Evolutionary conservation across 306 rosid genomes (phyloP).

Genomic region (Pyrus betulifolia): DNA sequence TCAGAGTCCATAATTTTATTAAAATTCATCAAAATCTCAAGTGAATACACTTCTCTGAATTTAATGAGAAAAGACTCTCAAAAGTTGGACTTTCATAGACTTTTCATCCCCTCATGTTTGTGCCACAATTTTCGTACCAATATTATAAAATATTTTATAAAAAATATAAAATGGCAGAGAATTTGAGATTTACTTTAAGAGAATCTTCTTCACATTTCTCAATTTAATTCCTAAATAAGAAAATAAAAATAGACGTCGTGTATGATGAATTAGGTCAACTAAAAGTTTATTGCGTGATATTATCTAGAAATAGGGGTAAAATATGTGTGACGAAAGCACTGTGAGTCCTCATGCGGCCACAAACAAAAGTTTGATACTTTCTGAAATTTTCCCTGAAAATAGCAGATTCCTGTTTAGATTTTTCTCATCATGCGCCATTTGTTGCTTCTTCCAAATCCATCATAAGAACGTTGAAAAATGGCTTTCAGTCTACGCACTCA

Average conservation of each 20-base stretch:
- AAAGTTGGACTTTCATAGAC: too few species aligned
- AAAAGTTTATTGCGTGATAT: neutral
- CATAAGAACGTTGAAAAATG: neutral
- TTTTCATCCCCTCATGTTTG: too few species aligned
- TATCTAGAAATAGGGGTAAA: neutral
- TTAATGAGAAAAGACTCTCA: too few species aligned
- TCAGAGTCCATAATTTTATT: too few species aligned
- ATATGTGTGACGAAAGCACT: neutral
- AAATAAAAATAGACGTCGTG: too few species aligned
- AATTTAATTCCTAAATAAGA: neutral
- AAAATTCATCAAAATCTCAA: too few species aligned
- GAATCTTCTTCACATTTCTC: too few species aligned
- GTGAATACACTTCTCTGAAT: too few species aligned
- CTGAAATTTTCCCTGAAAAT: neutral
- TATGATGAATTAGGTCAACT: neutral
- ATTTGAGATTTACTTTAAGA: too few species aligned
- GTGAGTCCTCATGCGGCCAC: neutral
- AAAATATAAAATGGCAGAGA: too few species aligned
- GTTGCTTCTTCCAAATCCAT: neutral
- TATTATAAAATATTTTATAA: too few species aligned
- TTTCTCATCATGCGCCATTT: neutral
- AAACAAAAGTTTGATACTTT: neutral
- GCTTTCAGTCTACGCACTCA: neutral
- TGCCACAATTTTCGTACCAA: too few species aligned
- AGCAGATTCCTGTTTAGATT: neutral